Evolutionary conservation across 176 grass and related monocot species (phyloP).

Genomic region (Chrysopogon serrulatus): DNA sequence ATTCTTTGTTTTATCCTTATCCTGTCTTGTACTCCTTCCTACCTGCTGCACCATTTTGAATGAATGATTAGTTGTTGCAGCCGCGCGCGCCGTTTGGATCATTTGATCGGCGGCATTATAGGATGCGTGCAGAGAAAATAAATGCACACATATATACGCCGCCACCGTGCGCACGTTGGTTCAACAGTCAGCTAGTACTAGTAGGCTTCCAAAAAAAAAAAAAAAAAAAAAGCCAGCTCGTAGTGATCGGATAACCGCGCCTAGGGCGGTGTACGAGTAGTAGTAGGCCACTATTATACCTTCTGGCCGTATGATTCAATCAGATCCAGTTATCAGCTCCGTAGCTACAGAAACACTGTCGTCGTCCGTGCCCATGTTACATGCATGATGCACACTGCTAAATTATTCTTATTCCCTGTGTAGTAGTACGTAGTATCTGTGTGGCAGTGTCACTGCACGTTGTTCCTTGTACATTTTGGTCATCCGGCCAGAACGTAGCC

Average conservation of each 20-base stretch:
- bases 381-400: not conserved
- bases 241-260: constrained; percentile 15
- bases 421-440: not conserved
- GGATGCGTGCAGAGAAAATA: not conserved
- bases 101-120: not conserved
- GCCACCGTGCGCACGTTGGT: not conserved
- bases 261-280: not conserved
- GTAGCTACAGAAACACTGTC: not conserved
- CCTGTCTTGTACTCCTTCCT: too few species aligned
- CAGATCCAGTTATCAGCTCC: constrained; percentile 11
- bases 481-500: too few species aligned
- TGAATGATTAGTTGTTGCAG: too few species aligned
- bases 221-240: too few species aligned
- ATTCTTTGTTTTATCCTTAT: too few species aligned
- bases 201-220: too few species aligned
- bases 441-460: too few species aligned
- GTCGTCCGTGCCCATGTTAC: not conserved
- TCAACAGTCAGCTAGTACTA: constrained; percentile 30
- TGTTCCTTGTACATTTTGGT: not conserved
- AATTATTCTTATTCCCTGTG: not conserved
- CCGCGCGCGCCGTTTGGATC: not conserved
- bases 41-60: too few species aligned
- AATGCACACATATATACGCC: not conserved
- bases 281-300: constrained; percentile 21
- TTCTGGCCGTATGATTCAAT: constrained; percentile 7